Percentiles rank a stretch among this genome's conserved stretches.
These are phyloP conservation scores for Quercus gilva DNA, from an alignment of 306 rosid genomes.

Conservation along the genomic window DNA sequence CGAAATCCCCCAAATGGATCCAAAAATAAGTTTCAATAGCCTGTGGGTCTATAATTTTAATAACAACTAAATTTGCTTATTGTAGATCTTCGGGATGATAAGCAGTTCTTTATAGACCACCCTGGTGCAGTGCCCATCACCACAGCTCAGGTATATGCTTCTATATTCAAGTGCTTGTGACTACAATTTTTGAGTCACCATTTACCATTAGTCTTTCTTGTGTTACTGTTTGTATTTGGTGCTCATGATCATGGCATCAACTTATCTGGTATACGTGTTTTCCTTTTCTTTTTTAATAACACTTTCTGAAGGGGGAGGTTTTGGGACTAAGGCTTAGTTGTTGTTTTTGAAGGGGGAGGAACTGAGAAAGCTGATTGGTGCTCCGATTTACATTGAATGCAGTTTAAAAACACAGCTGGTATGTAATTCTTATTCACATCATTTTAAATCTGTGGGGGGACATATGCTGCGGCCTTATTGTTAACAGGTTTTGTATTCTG, in stretches of 20 bases:
- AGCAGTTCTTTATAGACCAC: slow-evolving; percentile 75
- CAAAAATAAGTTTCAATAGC: neutral
- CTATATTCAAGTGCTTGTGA: slow-evolving; percentile 6
- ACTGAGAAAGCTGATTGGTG: slow-evolving; percentile 77
- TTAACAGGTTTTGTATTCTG: neutral
- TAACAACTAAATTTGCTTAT: slow-evolving; percentile 30
- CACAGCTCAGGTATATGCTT: slow-evolving; percentile 69
- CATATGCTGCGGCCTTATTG: neutral
- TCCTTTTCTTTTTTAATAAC: slow-evolving; percentile 4
- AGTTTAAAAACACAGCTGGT: slow-evolving; percentile 98
- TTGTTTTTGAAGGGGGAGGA: slow-evolving; percentile 73
- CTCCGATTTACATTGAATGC: slow-evolving; percentile 84
- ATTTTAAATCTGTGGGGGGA: neutral
- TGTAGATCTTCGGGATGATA: slow-evolving; percentile 93
- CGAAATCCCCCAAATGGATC: neutral
- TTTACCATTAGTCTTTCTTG: neutral
- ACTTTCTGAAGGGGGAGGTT: slow-evolving; percentile 70
- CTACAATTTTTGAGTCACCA: neutral
- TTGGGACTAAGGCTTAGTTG: too few species aligned
- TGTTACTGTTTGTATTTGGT: neutral
- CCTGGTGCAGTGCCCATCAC: slow-evolving; percentile 89
- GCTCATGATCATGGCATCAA: slow-evolving; percentile 11
- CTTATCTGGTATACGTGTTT: slow-evolving; percentile 6
- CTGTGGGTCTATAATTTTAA: slow-evolving; percentile 7
- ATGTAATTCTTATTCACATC: slow-evolving; percentile 25